Evolutionary conservation across 306 rosid species (phyloP), one percentile per base, ranked within the genome.

Genomic region (Fragaria ananassa): DNA sequence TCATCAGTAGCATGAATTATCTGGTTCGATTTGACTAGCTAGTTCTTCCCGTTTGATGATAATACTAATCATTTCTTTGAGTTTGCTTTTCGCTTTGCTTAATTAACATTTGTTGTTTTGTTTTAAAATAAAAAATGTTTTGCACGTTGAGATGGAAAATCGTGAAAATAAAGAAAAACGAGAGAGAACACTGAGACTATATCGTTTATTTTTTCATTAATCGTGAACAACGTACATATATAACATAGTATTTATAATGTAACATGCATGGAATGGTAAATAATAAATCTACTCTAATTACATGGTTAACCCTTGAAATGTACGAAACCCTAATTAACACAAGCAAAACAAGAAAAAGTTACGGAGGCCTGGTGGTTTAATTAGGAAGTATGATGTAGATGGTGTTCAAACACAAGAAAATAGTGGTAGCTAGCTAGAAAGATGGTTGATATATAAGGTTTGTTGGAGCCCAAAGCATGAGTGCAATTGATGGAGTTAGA

Each of bases 401-500:
- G 42, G 42, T 5, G 42, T 39, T 39, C 47, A 44, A 44, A 5
- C 10, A 17, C 50, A 47, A 75, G 13, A 58, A 19, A 2, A 31
- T 25, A 27, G 68, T 44, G 47, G 13, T 44, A 44, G 3, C 14
- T 44, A 15, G 54, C 8, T 15, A 4, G 41, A 46, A 62, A 1
- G 49, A 3, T 34, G 34, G n/a, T n/a, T 71, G 42, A 15, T 14
- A 15, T 6, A 14, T 34, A 63, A 1, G 21, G 68, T 61, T 29
- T 5, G 25, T 63, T 45, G 57, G 19, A 35, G n/a, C 50, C 76
- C 34, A 62, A 63, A n/a, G 23, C 7, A 49, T 14, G 63, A 61
- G 14, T 64, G 49, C 72, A 8, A 41, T 65, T 50, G 27, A 37
- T 37, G 47, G 46, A 50, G 21, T 76, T 65, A 64, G 73, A 65